Evolutionary conservation across 1,284 basidiomycete species (phyloP).

Genomic region (Amylostereum areolatum): DNA sequence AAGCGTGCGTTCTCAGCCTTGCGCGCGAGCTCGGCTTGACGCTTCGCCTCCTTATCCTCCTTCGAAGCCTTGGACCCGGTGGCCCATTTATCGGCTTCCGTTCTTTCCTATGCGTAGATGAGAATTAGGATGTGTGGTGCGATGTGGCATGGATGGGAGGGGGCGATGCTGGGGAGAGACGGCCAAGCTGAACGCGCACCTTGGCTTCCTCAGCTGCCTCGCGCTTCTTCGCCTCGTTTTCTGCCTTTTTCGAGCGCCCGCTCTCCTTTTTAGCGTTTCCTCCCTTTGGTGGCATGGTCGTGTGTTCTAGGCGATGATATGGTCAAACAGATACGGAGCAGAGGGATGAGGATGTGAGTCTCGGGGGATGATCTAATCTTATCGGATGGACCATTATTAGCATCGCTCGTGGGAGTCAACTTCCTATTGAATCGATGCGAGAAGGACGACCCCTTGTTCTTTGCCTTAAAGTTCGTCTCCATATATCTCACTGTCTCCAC

Average conservation of each 20-base stretch:
- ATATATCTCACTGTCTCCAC: too few species aligned
- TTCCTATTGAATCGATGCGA: too few species aligned
- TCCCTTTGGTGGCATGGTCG: slow-evolving; percentile 74
- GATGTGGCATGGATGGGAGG: too few species aligned
- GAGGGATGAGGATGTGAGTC: too few species aligned
- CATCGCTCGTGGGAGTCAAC: too few species aligned
- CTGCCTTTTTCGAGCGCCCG: slow-evolving; percentile 87
- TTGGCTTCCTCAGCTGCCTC: slow-evolving; percentile 52
- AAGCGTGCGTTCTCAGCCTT: slow-evolving; percentile 74
- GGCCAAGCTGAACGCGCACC: slow-evolving; percentile 28
- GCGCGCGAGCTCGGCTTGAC: slow-evolving; percentile 65
- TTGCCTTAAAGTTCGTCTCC: too few species aligned
- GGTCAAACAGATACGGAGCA: too few species aligned
- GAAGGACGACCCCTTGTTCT: too few species aligned
- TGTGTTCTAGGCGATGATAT: neutral
- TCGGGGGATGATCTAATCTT: too few species aligned
- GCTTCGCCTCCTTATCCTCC: slow-evolving; percentile 73
- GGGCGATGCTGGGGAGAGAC: too few species aligned
- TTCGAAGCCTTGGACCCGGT: slow-evolving; percentile 59
- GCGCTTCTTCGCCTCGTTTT: slow-evolving; percentile 81
- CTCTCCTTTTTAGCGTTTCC: slow-evolving; percentile 87
- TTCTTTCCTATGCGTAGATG: slow-evolving; percentile 40
- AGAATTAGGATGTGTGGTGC: neutral
- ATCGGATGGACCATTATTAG: too few species aligned
- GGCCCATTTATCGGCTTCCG: slow-evolving; percentile 77